Evolutionary conservation across 768 basidiomycete species (phyloP).

Genomic region (Fomitopsis pulvina): DNA sequence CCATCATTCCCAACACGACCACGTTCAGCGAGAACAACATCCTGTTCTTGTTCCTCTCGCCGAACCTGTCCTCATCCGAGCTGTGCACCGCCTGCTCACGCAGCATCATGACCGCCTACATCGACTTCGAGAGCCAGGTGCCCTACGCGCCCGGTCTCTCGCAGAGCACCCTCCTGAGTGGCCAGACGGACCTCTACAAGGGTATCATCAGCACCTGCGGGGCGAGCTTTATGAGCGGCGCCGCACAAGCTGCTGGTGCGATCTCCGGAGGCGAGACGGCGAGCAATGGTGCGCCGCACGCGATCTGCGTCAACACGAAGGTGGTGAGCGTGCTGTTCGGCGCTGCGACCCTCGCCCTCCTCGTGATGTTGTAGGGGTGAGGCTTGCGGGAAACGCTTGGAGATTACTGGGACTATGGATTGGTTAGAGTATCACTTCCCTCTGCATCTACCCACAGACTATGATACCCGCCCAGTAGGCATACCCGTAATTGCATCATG

Average conservation of each 20-base stretch:
- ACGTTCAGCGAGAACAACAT: constrained; percentile 56
- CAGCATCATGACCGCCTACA: constrained; percentile 68
- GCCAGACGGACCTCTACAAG: constrained; percentile 61
- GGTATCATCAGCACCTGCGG: constrained; percentile 63
- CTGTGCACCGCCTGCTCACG: constrained; percentile 86
- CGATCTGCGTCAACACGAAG: constrained; percentile 21
- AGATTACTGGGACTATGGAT: not conserved
- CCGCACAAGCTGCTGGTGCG: constrained; percentile 63
- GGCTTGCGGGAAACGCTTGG: not conserved
- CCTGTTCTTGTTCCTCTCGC: constrained; percentile 72
- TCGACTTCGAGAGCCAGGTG: constrained; percentile 59
- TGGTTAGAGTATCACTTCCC: not conserved
- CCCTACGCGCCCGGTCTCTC: constrained; percentile 74
- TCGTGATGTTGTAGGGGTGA: not conserved
- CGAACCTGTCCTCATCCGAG: constrained; percentile 35
- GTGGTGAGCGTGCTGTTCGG: constrained; percentile 27
- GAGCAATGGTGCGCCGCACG: constrained; percentile 23
- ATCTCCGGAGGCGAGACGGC: constrained; percentile 32
- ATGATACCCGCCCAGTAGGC: not conserved
- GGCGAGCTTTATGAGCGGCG: constrained; percentile 57
- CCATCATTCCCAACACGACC: constrained; percentile 43
- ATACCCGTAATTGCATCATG: not conserved
- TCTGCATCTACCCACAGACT: not conserved
- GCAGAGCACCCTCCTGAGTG: constrained; percentile 56
- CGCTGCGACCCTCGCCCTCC: constrained; percentile 23